phyloP scores from a whole-genome alignment of 2,329 filamentous ascomycete genomes.

The Alternaria arbusti region DNA sequence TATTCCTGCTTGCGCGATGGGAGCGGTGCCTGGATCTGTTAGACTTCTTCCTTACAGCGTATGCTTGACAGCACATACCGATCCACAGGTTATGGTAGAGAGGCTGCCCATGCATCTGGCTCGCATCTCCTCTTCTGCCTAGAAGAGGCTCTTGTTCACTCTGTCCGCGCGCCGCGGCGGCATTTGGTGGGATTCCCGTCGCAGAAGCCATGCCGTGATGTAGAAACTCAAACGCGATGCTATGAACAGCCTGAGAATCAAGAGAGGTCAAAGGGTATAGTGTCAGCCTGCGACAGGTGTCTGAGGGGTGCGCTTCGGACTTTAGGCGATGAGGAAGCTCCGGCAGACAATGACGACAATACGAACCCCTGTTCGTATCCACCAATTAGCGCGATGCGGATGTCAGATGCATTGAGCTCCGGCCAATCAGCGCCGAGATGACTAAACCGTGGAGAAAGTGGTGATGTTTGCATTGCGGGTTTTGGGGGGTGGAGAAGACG shows the following conservation, averaged over 20 bases:
- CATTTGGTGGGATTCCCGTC: slow-evolving; percentile 67
- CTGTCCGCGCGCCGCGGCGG: slow-evolving; percentile 41
- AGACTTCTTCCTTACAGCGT: not conserved
- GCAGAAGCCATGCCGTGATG: slow-evolving; percentile 68
- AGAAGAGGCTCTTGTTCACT: slow-evolving; percentile 74
- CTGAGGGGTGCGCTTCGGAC: slow-evolving; percentile 17
- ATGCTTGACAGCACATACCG: slow-evolving; percentile 61
- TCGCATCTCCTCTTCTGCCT: slow-evolving; percentile 73
- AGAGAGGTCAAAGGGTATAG: not conserved
- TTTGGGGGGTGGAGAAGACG: not conserved
- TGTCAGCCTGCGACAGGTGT: not conserved
- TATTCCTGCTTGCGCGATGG: slow-evolving; percentile 79
- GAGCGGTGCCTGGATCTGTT: slow-evolving; percentile 71
- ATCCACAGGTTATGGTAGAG: slow-evolving; percentile 75
- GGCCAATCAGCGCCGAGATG: slow-evolving; percentile 11
- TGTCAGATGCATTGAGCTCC: not conserved
- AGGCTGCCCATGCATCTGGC: slow-evolving; percentile 68
- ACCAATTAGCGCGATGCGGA: slow-evolving; percentile 20
- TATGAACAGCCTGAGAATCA: not conserved
- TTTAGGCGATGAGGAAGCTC: slow-evolving; percentile 21
- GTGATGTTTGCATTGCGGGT: slow-evolving; percentile 18
- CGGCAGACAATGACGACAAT: slow-evolving; percentile 25
- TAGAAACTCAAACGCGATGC: not conserved
- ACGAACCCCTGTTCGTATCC: slow-evolving; percentile 11
- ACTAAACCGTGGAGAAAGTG: slow-evolving; percentile 4